phyloP scores from a whole-genome alignment of 2,329 filamentous ascomycete species.

The Trichophaea hybrida region DNA sequence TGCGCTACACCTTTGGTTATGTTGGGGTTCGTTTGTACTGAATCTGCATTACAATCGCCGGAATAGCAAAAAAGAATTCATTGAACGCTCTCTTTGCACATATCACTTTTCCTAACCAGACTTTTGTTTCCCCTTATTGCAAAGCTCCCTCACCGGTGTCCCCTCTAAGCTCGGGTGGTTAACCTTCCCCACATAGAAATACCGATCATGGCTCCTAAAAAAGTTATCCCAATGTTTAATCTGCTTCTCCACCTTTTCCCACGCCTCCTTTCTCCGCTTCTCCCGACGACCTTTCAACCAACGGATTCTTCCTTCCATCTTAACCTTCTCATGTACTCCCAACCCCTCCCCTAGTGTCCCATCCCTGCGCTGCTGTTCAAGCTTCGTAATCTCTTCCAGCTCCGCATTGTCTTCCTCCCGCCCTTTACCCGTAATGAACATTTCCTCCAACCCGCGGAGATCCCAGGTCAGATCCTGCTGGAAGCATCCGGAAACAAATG shows the following conservation, averaged over 20 bases:
- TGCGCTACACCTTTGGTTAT: no score
- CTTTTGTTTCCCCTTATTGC: conserved; percentile 53
- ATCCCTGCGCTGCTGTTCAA: conserved; percentile 7
- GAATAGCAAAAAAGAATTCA: no score
- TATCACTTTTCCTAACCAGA: no score
- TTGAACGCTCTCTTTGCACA: no score
- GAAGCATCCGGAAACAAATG: conserved; percentile 90
- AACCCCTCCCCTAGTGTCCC: background rate
- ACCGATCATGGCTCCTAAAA: conserved; percentile 67
- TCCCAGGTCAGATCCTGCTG: conserved; percentile 69
- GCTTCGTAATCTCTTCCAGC: conserved; percentile 39
- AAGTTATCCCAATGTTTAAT: conserved; percentile 73
- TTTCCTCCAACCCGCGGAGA: conserved; percentile 71
- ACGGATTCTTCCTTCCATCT: conserved; percentile 27
- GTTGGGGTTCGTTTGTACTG: no score
- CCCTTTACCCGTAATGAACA: conserved; percentile 45
- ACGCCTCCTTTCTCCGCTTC: conserved; percentile 51
- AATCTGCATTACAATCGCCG: no score
- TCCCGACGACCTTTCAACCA: conserved; percentile 41
- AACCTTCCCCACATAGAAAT: conserved; percentile 61
- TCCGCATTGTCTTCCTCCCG: conserved; percentile 45
- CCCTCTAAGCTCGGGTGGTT: conserved; percentile 48
- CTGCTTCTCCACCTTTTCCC: conserved; percentile 48
- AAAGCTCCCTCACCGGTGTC: conserved; percentile 49
- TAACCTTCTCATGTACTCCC: conserved; percentile 1